phyloP scores from a whole-genome alignment of 495 filamentous ascomycete species.

The Aspergillus taichungensis region DNA sequence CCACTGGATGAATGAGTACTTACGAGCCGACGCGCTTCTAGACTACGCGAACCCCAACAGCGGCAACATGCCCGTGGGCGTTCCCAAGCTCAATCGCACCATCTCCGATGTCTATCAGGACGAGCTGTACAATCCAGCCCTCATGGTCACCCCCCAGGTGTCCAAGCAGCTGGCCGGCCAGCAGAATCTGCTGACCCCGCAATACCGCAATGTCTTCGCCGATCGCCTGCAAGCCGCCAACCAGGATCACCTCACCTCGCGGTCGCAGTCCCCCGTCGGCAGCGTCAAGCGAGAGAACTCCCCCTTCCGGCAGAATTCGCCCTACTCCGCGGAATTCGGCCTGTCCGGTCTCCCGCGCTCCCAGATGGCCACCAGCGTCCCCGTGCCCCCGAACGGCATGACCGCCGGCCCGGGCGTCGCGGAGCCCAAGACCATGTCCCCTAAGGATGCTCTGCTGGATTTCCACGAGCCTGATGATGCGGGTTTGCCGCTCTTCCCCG shows the following conservation, averaged over 20 bases:
- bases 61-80: constrained; percentile 29
- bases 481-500: constrained; percentile 60
- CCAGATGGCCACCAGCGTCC: constrained; percentile 32
- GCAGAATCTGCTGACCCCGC: constrained; percentile 40
- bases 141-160: constrained; percentile 43
- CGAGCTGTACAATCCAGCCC: constrained; percentile 69
- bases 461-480: constrained; percentile 65
- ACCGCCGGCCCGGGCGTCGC: constrained; percentile 17
- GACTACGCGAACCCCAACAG: constrained; percentile 27
- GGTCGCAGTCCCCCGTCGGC: constrained; percentile 45
- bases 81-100: constrained; percentile 77
- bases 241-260: constrained; percentile 58
- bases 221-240: constrained; percentile 72
- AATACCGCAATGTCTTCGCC: constrained; percentile 57
- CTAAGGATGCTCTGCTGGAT: constrained; percentile 85
- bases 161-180: constrained; percentile 27
- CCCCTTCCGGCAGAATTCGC: constrained; percentile 73
- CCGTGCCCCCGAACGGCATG: constrained; percentile 29
- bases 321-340: constrained; percentile 41
- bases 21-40: constrained; percentile 46
- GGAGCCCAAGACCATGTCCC: constrained; percentile 81
- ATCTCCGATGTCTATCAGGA: constrained; percentile 80
- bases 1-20: constrained; percentile 52
- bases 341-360: constrained; percentile 20
- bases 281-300: constrained; percentile 60